phyloP scores from a whole-genome alignment of 2,329 filamentous ascomycete genomes.

The Aspergillus viridinutans region DNA sequence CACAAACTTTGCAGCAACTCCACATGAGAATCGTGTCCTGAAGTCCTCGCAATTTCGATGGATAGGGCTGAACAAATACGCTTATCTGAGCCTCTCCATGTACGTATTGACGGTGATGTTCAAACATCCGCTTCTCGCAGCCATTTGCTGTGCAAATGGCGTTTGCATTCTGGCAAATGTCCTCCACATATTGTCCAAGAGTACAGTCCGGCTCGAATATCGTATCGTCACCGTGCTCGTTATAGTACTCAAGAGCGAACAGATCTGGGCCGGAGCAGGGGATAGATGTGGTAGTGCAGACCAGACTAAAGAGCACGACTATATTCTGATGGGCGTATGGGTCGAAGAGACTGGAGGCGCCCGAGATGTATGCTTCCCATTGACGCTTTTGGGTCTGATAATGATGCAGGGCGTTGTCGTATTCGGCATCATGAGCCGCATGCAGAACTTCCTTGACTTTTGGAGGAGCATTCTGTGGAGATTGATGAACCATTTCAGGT shows the following conservation, averaged over 20 bases:
- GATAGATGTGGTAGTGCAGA: slow-evolving; percentile 89
- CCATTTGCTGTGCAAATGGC: slow-evolving; percentile 76
- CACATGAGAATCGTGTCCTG: slow-evolving; percentile 88
- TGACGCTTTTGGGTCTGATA: slow-evolving; percentile 92
- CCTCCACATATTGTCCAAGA: slow-evolving; percentile 90
- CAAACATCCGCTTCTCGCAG: slow-evolving; percentile 82
- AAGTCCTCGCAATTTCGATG: slow-evolving; percentile 60
- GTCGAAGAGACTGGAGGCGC: slow-evolving; percentile 84
- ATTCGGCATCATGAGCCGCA: slow-evolving; percentile 93
- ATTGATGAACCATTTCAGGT: slow-evolving; percentile 89
- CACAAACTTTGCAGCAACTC: slow-evolving; percentile 91
- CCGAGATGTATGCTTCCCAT: slow-evolving; percentile 92
- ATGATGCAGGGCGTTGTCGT: slow-evolving; percentile 88
- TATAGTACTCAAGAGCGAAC: slow-evolving; percentile 89
- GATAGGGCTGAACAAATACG: slow-evolving; percentile 76
- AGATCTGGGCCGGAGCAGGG: slow-evolving; percentile 88
- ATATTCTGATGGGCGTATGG: slow-evolving; percentile 96
- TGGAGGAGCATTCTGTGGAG: slow-evolving; percentile 71
- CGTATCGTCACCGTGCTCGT: slow-evolving; percentile 70
- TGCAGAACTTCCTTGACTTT: slow-evolving; percentile 92
- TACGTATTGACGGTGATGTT: slow-evolving; percentile 95
- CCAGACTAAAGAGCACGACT: slow-evolving; percentile 86
- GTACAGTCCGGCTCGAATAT: slow-evolving; percentile 82
- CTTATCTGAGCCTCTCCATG: slow-evolving; percentile 93
- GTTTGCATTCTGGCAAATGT: slow-evolving; percentile 72